Evolutionary conservation across 2,329 filamentous ascomycete genomes (phyloP), one percentile per base, ranked within the genome.

Genomic region (Botrytis squamosa): DNA sequence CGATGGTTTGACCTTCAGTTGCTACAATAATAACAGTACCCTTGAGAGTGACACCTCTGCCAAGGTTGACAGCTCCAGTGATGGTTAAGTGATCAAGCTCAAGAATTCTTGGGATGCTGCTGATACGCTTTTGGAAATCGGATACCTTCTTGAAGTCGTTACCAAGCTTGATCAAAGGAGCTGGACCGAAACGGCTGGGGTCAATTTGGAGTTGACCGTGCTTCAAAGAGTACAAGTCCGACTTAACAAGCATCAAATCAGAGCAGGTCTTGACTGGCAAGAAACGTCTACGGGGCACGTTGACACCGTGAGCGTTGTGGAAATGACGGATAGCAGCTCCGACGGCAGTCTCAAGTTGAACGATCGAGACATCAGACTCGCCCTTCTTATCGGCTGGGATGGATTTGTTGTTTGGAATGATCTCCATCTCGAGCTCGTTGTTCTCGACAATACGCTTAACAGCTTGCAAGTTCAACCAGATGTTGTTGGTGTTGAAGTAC

Each of bases 401-500:
- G 77, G 93, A 95, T 90, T 99, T 99, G 86, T 93, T 94, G 87
- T 99, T 99, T 84, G 96, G 95, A 80, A 99, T 99, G 83, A 99
- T 99, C 87, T 99, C 96, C 93, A 99, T 97, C 86, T 95, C 93
- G 72, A 99, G 91, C 88, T 98, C 95, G 84, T 97, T 94, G 85
- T 97, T 94, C 90, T 98, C 96, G 12, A 99, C 96, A 72, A 99
- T 94, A 75, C 96, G 95, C 92, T 98, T 98, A 86, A 99, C 93
- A 79, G 96, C 96, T 83, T 93, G 91, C 80, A 98, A 89, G 87
- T 97, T 97, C 89, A 99, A 93, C 96, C 96, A 99, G 86, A 99
- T 98, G 90, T 99, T 99, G 93, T 99, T 99, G 85, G 96, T 99
- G 91, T 99, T 99, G 92, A 99, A 99, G 91, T 99, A 99, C 90